phyloP scores from a whole-genome alignment of 495 filamentous ascomycete species.

The Penicillium odoratum region DNA sequence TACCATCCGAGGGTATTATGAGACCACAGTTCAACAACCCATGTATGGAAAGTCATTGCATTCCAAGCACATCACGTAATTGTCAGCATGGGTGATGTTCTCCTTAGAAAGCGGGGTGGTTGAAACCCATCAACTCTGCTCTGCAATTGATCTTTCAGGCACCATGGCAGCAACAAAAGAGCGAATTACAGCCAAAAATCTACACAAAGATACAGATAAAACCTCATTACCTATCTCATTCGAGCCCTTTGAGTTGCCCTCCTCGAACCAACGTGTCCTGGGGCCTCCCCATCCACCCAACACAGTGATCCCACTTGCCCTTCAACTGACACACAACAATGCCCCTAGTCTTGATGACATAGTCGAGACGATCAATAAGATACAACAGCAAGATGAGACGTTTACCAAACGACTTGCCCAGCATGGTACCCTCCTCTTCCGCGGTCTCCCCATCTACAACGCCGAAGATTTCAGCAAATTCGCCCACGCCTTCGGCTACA shows the following conservation, averaged over 20 bases:
- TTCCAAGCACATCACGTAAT: background rate
- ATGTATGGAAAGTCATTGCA: background rate
- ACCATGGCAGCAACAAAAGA: background rate
- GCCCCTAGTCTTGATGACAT: slow-evolving; percentile 31
- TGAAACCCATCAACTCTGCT: background rate
- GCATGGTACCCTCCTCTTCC: slow-evolving; percentile 37
- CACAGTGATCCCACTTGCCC: slow-evolving; percentile 43
- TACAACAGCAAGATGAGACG: slow-evolving; percentile 51
- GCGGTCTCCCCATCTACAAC: slow-evolving; percentile 32
- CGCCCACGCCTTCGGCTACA: slow-evolving; percentile 54
- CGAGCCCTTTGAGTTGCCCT: slow-evolving; percentile 72
- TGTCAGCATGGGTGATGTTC: background rate
- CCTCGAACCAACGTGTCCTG: slow-evolving; percentile 44
- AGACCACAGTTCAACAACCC: background rate
- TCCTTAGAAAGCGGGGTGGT: background rate
- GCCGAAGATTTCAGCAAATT: slow-evolving; percentile 50
- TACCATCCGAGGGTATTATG: background rate
- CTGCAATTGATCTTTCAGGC: background rate
- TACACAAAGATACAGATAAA: background rate
- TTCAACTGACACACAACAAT: slow-evolving; percentile 29
- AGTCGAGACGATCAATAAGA: slow-evolving; percentile 30
- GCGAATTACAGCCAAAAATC: background rate
- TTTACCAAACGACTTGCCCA: slow-evolving; percentile 62
- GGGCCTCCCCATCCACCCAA: slow-evolving; percentile 41
- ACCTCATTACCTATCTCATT: slow-evolving; percentile 14